A percentile compares a stretch with the other conserved stretches of the same genome.
These are phyloP conservation scores for Delonix regia DNA, from an alignment of 306 rosid species.

Conservation along the genomic window DNA sequence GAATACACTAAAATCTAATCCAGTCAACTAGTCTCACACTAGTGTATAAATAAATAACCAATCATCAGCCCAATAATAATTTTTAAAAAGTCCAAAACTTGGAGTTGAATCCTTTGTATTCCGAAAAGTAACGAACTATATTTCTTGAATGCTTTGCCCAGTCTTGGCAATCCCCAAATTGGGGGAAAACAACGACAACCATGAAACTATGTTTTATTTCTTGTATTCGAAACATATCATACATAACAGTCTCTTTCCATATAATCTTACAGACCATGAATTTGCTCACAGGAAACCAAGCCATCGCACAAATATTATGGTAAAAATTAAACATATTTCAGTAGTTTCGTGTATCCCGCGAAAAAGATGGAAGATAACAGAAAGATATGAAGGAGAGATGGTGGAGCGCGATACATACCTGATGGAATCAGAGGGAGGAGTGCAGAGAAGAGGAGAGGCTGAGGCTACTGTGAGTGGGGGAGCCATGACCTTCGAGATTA, in stretches of 20 bases:
- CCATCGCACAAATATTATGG: neutral
- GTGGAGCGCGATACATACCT: neutral
- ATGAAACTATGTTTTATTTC: neutral
- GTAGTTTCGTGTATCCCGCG: neutral
- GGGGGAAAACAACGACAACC: too few species aligned
- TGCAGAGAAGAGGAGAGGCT: neutral
- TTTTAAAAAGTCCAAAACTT: neutral
- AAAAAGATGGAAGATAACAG: neutral
- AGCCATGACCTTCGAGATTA: neutral
- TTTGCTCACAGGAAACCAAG: neutral
- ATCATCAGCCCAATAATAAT: neutral
- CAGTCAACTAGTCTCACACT: neutral
- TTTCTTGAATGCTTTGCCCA: neutral
- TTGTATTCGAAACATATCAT: neutral
- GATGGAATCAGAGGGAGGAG: neutral
- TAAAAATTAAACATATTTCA: neutral
- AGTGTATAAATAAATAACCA: neutral
- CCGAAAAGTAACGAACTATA: neutral
- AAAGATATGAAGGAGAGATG: neutral
- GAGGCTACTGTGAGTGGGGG: neutral
- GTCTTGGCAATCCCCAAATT: neutral
- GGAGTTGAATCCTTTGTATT: neutral
- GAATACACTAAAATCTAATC: neutral
- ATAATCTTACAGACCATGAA: neutral
- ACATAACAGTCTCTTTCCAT: neutral